Evolutionary conservation across 306 rosid species (phyloP).

Genomic region (Trifolium fragiferum): DNA sequence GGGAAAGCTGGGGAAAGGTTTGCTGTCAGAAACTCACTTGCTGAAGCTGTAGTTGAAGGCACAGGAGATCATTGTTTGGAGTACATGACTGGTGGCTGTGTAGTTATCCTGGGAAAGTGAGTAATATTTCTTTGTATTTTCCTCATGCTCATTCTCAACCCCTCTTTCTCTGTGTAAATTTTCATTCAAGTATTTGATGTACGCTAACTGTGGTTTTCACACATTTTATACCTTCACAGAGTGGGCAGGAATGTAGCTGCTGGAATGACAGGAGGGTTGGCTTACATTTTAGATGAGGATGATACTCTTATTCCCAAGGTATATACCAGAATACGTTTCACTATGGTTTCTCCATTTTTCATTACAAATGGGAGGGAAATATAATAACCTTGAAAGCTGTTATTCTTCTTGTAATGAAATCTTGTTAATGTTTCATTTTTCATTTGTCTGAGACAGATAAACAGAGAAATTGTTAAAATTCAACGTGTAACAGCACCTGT

Average conservation of each 20-base stretch:
- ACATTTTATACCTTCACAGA: conserved; percentile 58
- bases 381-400: conserved; percentile 14
- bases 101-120: conserved; percentile 94
- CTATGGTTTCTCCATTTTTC: conserved; percentile 7
- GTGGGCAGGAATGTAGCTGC: conserved; percentile 99
- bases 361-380: not conserved
- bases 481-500: conserved; percentile 88
- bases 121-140: conserved; percentile 50
- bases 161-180: not conserved
- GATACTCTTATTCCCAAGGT: conserved; percentile 89
- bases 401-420: conserved; percentile 15
- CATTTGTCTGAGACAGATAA: conserved; percentile 64
- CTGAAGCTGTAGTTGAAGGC: conserved; percentile 97
- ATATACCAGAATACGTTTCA: conserved; percentile 36
- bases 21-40: conserved; percentile 98
- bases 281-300: conserved; percentile 94
- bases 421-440: not conserved
- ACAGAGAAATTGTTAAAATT: conserved; percentile 92
- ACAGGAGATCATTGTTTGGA: conserved; percentile 96
- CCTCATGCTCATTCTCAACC: not conserved
- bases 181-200: conserved; percentile 32
- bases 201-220: conserved; percentile 35
- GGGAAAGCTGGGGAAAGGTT: conserved; percentile 98
- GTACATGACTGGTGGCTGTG: conserved; percentile 99
- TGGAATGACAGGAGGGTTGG: conserved; percentile 99